phyloP scores from a whole-genome alignment of 1,139 yeast genomes.

The Candida neerlandica region DNA sequence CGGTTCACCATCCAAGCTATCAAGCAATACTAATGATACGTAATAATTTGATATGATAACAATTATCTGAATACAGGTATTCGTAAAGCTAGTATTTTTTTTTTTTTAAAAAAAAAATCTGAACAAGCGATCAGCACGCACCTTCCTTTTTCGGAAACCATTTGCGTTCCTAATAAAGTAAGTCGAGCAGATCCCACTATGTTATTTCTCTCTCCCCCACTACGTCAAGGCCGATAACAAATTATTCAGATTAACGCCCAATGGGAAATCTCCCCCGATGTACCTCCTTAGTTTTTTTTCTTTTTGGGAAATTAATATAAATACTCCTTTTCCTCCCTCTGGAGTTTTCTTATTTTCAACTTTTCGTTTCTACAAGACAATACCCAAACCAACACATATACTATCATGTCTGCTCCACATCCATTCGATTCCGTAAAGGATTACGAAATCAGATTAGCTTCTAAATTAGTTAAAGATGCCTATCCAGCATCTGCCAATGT shows the following conservation, averaged over 20 bases:
- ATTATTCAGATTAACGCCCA: not conserved
- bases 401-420: constrained; percentile 28
- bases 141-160: constrained; percentile 6
- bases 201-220: too few species aligned
- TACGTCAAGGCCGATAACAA: not conserved
- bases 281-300: not conserved
- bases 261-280: not conserved
- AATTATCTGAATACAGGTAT: not conserved
- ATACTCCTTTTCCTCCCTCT: not conserved
- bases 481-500: constrained; percentile 51
- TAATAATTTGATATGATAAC: not conserved
- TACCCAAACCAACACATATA: not conserved
- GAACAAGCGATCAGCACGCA: constrained; percentile 1
- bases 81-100: not conserved
- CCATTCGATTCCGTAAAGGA: constrained; percentile 73
- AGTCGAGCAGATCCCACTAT: constrained; percentile 5
- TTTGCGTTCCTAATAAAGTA: constrained; percentile 8
- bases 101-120: not conserved
- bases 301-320: not conserved
- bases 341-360: not conserved
- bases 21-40: not conserved
- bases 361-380: not conserved
- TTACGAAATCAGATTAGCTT: constrained; percentile 63
- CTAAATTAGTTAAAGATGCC: constrained; percentile 64
- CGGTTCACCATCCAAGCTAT: too few species aligned